Conservation (phyloP, 306 rosid genomes). For the Chamaecrista fasciculata region DNA sequence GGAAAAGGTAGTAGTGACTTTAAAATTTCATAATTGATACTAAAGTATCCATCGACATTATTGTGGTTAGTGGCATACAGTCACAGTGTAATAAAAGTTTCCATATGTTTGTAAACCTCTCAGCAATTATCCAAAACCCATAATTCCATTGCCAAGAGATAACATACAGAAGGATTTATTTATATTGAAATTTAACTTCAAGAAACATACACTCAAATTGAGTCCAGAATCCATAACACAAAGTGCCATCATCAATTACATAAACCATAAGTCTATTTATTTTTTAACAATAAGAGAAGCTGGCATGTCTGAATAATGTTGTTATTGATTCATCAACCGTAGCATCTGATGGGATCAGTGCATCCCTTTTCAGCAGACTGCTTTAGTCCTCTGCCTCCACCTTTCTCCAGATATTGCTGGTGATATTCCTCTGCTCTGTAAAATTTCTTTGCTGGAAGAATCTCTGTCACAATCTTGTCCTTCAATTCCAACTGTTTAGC, state of each 20-base stretch:
- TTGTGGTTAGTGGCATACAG: no score
- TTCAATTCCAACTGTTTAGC: conserved; percentile 58
- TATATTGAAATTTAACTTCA: not conserved
- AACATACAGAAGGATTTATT: not conserved
- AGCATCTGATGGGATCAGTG: conserved; percentile 83
- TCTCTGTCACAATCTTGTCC: conserved; percentile 68
- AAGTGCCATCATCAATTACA: not conserved
- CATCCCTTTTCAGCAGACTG: conserved; percentile 83
- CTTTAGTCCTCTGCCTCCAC: conserved; percentile 56
- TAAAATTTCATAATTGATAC: not conserved
- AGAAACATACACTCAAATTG: not conserved
- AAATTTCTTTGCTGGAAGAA: conserved; percentile 77
- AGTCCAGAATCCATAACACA: not conserved
- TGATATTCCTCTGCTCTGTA: conserved; percentile 93
- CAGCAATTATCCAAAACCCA: not conserved
- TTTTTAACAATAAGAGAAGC: not conserved
- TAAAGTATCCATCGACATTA: conserved; percentile 23
- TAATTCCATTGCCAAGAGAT: not conserved
- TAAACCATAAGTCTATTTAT: not conserved
- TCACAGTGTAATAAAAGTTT: conserved; percentile 13
- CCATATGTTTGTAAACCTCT: not conserved
- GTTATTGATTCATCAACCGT: conserved; percentile 44
- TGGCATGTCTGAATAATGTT: not conserved
- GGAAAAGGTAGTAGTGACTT: not conserved
- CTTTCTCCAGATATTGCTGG: conserved; percentile 88